Evolutionary conservation across 768 basidiomycete genomes (phyloP).

Genomic region (Lactifluus volemus): DNA sequence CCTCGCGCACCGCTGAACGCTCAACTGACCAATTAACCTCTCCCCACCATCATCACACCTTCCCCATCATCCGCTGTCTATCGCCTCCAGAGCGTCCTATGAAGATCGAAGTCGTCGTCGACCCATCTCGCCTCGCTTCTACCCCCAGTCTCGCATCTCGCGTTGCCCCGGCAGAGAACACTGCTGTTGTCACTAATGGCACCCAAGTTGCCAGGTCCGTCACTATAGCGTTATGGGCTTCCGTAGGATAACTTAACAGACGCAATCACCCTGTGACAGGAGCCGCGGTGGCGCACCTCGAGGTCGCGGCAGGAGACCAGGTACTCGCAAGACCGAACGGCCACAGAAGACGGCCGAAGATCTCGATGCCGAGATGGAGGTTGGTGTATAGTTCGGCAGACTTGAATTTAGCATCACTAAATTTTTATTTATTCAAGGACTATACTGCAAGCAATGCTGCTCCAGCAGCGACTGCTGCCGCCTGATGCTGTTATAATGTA

Average conservation of each 20-base stretch:
- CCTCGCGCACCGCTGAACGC: constrained; percentile 26
- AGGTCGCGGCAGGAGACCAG: constrained; percentile 40
- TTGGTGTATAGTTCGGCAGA: constrained; percentile 29
- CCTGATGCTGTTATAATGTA: constrained; percentile 16
- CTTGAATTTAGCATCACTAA: background rate
- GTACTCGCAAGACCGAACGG: constrained; percentile 46
- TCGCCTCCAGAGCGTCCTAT: constrained; percentile 77
- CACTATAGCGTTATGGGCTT: constrained; percentile 20
- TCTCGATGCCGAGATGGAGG: constrained; percentile 98
- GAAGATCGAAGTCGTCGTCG: constrained; percentile 97
- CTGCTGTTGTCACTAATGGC: constrained; percentile 29
- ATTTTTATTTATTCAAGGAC: constrained; percentile 37
- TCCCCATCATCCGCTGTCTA: constrained; percentile 25
- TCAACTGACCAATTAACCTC: constrained; percentile 31
- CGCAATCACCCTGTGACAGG: background rate
- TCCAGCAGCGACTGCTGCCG: constrained; percentile 27
- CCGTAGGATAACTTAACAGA: background rate
- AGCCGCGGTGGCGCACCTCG: constrained; percentile 18
- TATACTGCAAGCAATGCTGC: constrained; percentile 54
- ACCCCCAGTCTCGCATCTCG: constrained; percentile 66
- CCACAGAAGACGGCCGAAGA: constrained; percentile 79
- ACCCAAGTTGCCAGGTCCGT: constrained; percentile 31
- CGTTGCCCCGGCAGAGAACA: constrained; percentile 63
- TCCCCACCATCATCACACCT: constrained; percentile 22
- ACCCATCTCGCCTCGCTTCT: constrained; percentile 63